phyloP scores from a whole-genome alignment of 192 early-diverging fungal genomes.

The Entophlyctis helioformis region DNA sequence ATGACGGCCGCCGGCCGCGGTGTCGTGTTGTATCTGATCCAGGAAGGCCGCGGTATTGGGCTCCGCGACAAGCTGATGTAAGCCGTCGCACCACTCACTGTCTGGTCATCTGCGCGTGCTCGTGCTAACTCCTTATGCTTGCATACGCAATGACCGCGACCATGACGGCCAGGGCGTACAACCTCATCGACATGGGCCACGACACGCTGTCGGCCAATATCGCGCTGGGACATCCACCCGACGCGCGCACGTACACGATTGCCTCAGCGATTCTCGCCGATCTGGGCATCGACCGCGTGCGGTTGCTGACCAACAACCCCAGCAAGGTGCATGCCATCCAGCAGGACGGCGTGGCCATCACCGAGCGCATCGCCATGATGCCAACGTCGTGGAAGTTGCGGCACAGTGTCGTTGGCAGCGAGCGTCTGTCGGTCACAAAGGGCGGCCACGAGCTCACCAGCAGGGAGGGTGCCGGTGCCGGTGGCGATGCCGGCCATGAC shows the following conservation, averaged over 20 bases:
- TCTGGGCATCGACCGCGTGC: constrained; percentile 55
- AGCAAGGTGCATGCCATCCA: constrained; percentile 81
- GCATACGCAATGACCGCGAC: background rate
- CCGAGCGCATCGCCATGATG: constrained; percentile 79
- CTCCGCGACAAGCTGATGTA: constrained; percentile 82
- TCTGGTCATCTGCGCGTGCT: background rate
- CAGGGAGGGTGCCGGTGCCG: constrained; percentile 9
- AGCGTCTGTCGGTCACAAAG: background rate
- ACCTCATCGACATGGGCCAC: constrained; percentile 89
- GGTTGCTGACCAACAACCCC: constrained; percentile 90
- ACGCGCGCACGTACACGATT: constrained; percentile 86
- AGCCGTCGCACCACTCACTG: constrained; percentile 5
- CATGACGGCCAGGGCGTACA: constrained; percentile 66
- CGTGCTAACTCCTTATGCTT: background rate
- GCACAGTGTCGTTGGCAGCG: background rate
- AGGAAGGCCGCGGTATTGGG: constrained; percentile 95
- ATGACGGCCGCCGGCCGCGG: constrained; percentile 77
- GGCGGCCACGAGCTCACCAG: constrained; percentile 8
- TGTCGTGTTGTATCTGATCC: constrained; percentile 90
- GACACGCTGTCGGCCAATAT: constrained; percentile 90
- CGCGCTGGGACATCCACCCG: constrained; percentile 77
- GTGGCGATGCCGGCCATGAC: constrained; percentile 20
- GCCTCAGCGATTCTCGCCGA: constrained; percentile 82
- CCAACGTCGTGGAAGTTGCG: constrained; percentile 55
- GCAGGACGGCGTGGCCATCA: constrained; percentile 58